Evolutionary conservation across 2,329 filamentous ascomycete genomes (phyloP).

Genomic region (Colletotrichum liriopes): DNA sequence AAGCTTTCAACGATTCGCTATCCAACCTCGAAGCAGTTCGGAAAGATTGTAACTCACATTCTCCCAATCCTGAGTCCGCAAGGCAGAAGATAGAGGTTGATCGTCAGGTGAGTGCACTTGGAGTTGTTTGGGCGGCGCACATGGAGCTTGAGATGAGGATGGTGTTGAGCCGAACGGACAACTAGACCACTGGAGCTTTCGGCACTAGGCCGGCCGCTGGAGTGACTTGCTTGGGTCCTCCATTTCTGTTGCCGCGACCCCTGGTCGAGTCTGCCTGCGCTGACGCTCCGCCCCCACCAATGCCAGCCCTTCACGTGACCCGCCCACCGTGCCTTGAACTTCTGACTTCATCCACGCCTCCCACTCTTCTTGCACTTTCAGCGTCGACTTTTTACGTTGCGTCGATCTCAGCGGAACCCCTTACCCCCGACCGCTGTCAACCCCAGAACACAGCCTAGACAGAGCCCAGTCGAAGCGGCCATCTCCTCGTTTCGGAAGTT

Average conservation of each 20-base stretch:
- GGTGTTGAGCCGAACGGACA: conserved; percentile 37
- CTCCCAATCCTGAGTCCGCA: neutral
- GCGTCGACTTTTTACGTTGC: conserved; percentile 36
- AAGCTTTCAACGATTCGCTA: conserved; percentile 3
- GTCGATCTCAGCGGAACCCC: conserved; percentile 35
- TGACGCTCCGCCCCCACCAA: conserved; percentile 42
- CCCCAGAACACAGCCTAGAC: conserved; percentile 8
- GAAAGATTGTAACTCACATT: conserved; percentile 6
- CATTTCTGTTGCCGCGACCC: conserved; percentile 23
- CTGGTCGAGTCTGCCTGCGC: neutral
- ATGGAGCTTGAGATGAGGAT: conserved; percentile 19
- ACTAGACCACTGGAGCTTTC: conserved; percentile 39
- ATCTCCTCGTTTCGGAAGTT: conserved; percentile 16
- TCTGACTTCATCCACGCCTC: conserved; percentile 42
- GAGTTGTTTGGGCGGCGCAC: conserved; percentile 14
- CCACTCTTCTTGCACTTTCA: conserved; percentile 28
- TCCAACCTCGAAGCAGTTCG: too few species aligned
- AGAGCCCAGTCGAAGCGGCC: conserved; percentile 12
- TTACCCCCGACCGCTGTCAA: conserved; percentile 5
- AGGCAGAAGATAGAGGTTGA: neutral
- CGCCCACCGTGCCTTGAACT: conserved; percentile 36
- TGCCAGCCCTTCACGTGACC: conserved; percentile 42
- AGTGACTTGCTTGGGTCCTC: conserved; percentile 33
- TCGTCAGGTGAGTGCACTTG: conserved; percentile 1
- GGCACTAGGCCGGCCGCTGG: conserved; percentile 33